These are phyloP conservation scores for Acrodontium crateriforme DNA, from an alignment of 2,329 filamentous ascomycete species.

Conservation along the genomic window DNA sequence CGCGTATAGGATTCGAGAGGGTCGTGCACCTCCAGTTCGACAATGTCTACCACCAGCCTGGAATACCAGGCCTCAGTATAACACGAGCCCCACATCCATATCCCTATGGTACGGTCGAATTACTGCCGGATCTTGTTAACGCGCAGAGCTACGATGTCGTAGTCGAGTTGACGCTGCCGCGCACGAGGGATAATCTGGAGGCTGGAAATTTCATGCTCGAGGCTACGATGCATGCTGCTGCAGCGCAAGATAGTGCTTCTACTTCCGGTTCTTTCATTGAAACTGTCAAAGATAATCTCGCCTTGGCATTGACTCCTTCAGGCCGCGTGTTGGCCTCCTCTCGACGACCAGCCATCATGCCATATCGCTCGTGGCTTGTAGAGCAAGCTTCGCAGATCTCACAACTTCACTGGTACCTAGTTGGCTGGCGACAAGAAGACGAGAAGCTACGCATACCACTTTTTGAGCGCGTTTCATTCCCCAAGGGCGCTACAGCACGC, in stretches of 20 bases:
- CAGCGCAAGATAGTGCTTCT: too few species aligned
- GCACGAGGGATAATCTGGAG: conserved; percentile 59
- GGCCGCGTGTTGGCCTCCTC: conserved; percentile 33
- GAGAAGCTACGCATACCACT: conserved; percentile 53
- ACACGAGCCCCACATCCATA: conserved; percentile 9
- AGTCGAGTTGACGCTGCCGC: conserved; percentile 61
- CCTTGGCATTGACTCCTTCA: conserved; percentile 5
- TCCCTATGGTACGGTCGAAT: conserved; percentile 39
- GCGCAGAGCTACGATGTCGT: conserved; percentile 76
- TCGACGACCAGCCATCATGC: conserved; percentile 62
- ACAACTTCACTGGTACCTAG: conserved; percentile 54
- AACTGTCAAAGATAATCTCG: conserved; percentile 9
- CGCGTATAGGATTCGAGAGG: conserved; percentile 48
- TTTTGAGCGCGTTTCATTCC: conserved; percentile 60
- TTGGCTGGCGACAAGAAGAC: conserved; percentile 51
- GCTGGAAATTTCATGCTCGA: conserved; percentile 93
- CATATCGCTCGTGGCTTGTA: conserved; percentile 60
- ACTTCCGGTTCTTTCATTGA: conserved; percentile 3
- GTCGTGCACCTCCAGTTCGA: conserved; percentile 54
- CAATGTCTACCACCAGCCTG: conserved; percentile 27
- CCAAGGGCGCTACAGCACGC: too few species aligned
- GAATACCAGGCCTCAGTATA: conserved; percentile 2
- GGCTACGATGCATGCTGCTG: conserved; percentile 46
- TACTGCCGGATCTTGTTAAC: conserved; percentile 44
- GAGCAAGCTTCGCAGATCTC: conserved; percentile 46